A percentile compares a stretch with the other conserved stretches of the same genome.
phyloP scores from a whole-genome alignment of 805 yeast genomes.

The Kazachstania martiniae region DNA sequence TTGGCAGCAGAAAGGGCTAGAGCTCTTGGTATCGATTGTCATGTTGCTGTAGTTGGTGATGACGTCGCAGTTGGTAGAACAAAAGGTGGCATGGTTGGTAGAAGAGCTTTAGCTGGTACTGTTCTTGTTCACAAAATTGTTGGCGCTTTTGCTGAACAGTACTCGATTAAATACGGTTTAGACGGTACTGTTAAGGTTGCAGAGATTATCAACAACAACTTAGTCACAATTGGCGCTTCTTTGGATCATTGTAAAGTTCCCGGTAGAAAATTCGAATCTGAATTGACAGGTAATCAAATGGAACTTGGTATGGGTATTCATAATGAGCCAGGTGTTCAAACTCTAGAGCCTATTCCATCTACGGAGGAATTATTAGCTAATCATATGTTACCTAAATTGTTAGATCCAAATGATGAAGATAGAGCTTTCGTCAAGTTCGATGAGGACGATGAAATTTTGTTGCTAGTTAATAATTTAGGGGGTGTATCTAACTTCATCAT shows the following conservation, averaged over 20 bases:
- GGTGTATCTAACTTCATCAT: slow-evolving; percentile 79
- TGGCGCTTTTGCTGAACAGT: slow-evolving; percentile 55
- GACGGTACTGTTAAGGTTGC: slow-evolving; percentile 50
- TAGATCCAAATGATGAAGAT: slow-evolving; percentile 57
- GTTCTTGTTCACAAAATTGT: slow-evolving; percentile 74
- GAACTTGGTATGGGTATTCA: slow-evolving; percentile 96
- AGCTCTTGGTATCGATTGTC: slow-evolving; percentile 61
- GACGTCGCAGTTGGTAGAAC: slow-evolving; percentile 91
- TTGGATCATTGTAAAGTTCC: slow-evolving; percentile 87
- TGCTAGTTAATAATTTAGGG: slow-evolving; percentile 78
- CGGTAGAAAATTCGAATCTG: slow-evolving; percentile 51
- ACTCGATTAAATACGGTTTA: slow-evolving; percentile 35
- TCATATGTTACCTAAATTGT: slow-evolving; percentile 49
- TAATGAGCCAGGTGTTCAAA: slow-evolving; percentile 78
- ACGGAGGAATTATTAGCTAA: slow-evolving; percentile 48
- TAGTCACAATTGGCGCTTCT: slow-evolving; percentile 84
- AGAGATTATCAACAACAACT: slow-evolving; percentile 43
- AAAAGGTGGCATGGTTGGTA: slow-evolving; percentile 84
- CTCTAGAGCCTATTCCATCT: slow-evolving; percentile 48
- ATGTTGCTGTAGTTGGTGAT: slow-evolving; percentile 72
- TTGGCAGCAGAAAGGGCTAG: slow-evolving; percentile 83
- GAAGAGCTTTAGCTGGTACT: slow-evolving; percentile 92
- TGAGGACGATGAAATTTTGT: slow-evolving; percentile 52
- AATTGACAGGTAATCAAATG: slow-evolving; percentile 50
- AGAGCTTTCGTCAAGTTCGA: slow-evolving; percentile 69